Percentiles rank a stretch among this genome's conserved stretches.
Evolutionary conservation across 345 rosid species (phyloP).

Genomic region (Eucalyptus albens): DNA sequence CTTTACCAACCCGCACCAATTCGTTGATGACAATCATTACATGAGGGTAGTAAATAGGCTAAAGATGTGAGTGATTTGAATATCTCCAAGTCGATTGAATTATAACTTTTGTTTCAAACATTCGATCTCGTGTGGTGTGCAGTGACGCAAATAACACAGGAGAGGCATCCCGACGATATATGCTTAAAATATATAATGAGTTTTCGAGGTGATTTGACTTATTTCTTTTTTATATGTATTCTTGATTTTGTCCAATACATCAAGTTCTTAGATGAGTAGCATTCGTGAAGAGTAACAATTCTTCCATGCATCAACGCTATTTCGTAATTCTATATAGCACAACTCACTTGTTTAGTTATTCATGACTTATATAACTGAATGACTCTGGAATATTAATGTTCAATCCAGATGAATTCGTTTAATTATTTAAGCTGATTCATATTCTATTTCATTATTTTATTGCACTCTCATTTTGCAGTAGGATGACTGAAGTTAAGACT

Average conservation of each 20-base stretch:
- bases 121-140: too few relatives aligned
- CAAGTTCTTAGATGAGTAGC: accelerated
- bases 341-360: too few relatives aligned
- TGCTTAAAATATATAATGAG: too few relatives aligned
- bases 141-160: accelerated
- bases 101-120: accelerated
- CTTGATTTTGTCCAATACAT: accelerated
- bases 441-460: too few relatives aligned
- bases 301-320: accelerated
- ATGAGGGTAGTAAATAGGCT: accelerated
- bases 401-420: too few relatives aligned
- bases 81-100: accelerated
- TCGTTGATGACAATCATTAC: accelerated
- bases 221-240: too few relatives aligned
- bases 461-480: accelerated
- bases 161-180: accelerated
- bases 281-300: too few relatives aligned
- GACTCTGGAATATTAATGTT: accelerated
- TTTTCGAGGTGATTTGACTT: accelerated
- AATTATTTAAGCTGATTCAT: accelerated
- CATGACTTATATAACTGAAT: accelerated
- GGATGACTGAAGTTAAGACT: accelerated
- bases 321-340: accelerated
- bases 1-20: too few relatives aligned
- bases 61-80: too few relatives aligned